phyloP scores from a whole-genome alignment of 331 rosid species.

The Stylosanthes scabra region DNA sequence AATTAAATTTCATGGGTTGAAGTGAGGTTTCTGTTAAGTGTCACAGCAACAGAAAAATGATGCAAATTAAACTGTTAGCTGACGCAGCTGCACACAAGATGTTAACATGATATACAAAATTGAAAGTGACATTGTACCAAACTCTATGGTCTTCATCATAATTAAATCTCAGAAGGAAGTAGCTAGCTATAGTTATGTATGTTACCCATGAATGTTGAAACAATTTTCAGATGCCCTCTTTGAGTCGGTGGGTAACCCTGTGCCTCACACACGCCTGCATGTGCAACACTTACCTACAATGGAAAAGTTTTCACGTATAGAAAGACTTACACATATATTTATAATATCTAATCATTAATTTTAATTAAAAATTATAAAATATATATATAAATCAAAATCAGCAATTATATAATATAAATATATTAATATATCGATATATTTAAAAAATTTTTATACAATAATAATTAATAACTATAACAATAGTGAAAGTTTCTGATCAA shows the following conservation, averaged over 20 bases:
- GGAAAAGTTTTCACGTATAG: no score
- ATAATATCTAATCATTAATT: no score
- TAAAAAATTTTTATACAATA: no score
- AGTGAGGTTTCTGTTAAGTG: slow-evolving; percentile 12
- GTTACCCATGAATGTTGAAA: slow-evolving; percentile 33
- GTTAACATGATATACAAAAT: slow-evolving; percentile 1
- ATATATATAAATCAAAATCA: no score
- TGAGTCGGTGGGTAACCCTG: slow-evolving; percentile 38
- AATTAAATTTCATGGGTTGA: no score
- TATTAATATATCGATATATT: no score
- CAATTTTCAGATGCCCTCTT: slow-evolving; percentile 2
- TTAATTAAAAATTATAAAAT: no score
- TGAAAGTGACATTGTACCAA: slow-evolving; percentile 46
- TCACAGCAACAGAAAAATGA: slow-evolving; percentile 9
- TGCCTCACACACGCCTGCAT: slow-evolving; percentile 45
- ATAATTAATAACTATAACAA: no score
- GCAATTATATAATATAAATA: no score
- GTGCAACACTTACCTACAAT: slow-evolving; percentile 22
- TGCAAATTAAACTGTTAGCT: slow-evolving; percentile 37
- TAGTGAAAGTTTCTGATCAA: no score
- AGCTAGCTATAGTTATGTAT: slow-evolving; percentile 1
- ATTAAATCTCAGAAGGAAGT: slow-evolving; percentile 15
- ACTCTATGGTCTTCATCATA: slow-evolving; percentile 7
- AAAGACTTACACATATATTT: no score
- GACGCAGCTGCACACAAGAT: slow-evolving; percentile 32